Conservation (phyloP, 257 asterid genomes). For the Cinchona pubescens region DNA sequence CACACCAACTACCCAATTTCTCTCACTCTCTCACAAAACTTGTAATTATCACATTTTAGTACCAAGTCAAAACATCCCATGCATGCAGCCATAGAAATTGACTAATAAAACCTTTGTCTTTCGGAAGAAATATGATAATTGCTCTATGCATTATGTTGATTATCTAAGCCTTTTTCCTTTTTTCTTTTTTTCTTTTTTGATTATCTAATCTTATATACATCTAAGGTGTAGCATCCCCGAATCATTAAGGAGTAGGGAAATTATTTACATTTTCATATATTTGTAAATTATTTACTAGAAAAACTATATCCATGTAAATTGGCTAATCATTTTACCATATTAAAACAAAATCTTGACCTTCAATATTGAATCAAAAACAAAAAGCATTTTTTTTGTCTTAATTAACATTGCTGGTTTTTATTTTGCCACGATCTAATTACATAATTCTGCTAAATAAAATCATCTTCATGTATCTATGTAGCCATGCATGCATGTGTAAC, state of each 20-base stretch:
- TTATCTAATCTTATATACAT: constrained; percentile 31
- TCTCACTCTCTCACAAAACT: constrained; percentile 19
- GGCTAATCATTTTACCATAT: no score
- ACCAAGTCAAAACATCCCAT: constrained; percentile 38
- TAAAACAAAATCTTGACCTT: no score
- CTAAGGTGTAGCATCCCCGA: constrained; percentile 28
- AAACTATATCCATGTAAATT: no score
- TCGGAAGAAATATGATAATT: not conserved
- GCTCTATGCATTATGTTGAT: constrained; percentile 7
- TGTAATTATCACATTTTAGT: not conserved
- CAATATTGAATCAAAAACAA: no score
- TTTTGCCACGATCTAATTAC: not conserved
- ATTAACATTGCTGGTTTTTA: not conserved
- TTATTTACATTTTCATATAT: no score
- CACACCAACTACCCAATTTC: constrained; percentile 22
- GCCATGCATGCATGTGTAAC: not conserved
- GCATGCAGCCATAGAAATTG: constrained; percentile 21
- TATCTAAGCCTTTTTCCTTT: no score
- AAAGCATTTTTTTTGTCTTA: no score
- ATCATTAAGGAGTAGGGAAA: no score
- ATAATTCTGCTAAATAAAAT: not conserved
- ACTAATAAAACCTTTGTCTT: constrained; percentile 7
- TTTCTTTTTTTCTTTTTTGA: no score
- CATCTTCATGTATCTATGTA: not conserved
- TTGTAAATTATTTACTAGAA: no score